These are phyloP conservation scores for Haplographium delicatum DNA, from an alignment of 495 filamentous ascomycete genomes.

Conservation along the genomic window DNA sequence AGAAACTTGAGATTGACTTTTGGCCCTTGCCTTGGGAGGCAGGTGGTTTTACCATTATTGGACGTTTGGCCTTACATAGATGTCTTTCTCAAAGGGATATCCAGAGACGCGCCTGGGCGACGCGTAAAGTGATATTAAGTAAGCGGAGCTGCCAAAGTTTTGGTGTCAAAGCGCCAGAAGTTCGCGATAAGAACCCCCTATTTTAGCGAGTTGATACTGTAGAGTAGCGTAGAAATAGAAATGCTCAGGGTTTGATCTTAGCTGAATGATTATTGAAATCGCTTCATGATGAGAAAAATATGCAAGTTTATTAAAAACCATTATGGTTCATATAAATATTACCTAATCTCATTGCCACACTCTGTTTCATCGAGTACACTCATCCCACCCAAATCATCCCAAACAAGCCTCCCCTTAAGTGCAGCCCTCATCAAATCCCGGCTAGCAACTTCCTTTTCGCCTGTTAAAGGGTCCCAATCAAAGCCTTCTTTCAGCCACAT, in stretches of 20 bases:
- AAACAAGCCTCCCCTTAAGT: constrained; percentile 51
- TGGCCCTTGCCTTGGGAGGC: constrained; percentile 54
- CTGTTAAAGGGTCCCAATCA: constrained; percentile 72
- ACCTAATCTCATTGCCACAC: no score
- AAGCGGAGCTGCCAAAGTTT: no score
- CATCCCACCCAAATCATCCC: constrained; percentile 45
- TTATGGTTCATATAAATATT: no score
- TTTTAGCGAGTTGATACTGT: no score
- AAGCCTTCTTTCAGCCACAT: constrained; percentile 86
- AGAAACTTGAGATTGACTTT: constrained; percentile 82
- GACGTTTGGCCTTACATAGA: not conserved
- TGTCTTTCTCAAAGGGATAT: not conserved
- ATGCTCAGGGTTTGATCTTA: no score
- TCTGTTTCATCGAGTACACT: constrained; percentile 17
- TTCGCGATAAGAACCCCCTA: no score
- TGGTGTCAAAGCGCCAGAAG: no score
- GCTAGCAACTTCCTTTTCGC: constrained; percentile 51
- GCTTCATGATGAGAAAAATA: no score
- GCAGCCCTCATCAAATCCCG: constrained; percentile 55
- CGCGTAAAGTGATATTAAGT: constrained; percentile 1
- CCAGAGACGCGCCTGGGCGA: not conserved
- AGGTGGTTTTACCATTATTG: constrained; percentile 13
- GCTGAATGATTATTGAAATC: no score
- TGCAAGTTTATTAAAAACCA: no score
- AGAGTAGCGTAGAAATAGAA: no score